A percentile compares a stretch with the other conserved stretches of the same genome.
Conservation (phyloP, 1,139 yeast species). For the Arxiozyma telluris region DNA sequence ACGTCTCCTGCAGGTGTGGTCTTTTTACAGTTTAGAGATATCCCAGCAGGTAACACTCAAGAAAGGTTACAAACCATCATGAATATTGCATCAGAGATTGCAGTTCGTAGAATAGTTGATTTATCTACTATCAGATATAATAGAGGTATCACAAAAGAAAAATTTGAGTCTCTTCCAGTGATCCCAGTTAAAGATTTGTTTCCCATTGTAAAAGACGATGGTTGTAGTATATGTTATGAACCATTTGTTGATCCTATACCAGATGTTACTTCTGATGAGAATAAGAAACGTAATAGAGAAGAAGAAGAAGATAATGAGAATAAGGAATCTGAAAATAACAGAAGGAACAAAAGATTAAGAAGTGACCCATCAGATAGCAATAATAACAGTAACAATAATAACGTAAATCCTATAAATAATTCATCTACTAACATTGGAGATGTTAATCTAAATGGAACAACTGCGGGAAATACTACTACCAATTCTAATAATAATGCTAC, state of each 20-base stretch:
- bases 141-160: constrained; percentile 45
- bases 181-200: constrained; percentile 19
- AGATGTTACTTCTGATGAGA: background rate
- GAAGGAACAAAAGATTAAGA: background rate
- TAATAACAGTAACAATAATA: too few species aligned
- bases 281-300: constrained; percentile 15
- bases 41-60: constrained; percentile 33
- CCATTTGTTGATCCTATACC: constrained; percentile 33
- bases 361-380: background rate
- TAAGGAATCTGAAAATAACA: background rate
- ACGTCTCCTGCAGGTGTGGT: constrained; percentile 18
- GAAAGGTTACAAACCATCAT: constrained; percentile 42
- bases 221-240: constrained; percentile 66
- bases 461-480: background rate
- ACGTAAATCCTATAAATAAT: background rate
- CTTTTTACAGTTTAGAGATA: constrained; percentile 52
- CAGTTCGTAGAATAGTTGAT: constrained; percentile 14
- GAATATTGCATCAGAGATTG: constrained; percentile 48
- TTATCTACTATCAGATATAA: constrained; percentile 19
- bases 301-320: constrained; percentile 19
- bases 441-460: background rate
- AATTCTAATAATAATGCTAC: constrained; percentile 6
- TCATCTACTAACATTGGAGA: background rate
- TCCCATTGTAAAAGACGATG: constrained; percentile 31
- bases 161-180: constrained; percentile 43